Percentiles rank a stretch among this genome's conserved stretches.
These are phyloP conservation scores for Paecilomyces fulvus DNA, from an alignment of 2,329 filamentous ascomycete species.

Conservation along the genomic window DNA sequence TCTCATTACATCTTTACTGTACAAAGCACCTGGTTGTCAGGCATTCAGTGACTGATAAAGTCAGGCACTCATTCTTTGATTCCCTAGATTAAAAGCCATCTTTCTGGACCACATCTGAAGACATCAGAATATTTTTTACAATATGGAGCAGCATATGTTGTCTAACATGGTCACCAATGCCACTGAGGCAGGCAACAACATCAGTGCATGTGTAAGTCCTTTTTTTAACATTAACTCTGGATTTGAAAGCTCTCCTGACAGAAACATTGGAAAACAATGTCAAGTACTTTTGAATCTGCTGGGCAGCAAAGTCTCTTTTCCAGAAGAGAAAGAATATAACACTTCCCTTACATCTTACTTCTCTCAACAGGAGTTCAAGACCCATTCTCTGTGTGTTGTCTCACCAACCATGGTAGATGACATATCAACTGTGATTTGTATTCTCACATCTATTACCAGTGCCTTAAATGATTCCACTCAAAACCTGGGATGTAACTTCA, in stretches of 20 bases:
- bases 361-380: slow-evolving; percentile 5
- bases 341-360: slow-evolving; percentile 6
- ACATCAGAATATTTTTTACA: too few relatives aligned
- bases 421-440: slow-evolving; percentile 7
- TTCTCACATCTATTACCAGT: neutral
- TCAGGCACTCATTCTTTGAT: too few relatives aligned
- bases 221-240: neutral
- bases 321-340: neutral
- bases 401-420: slow-evolving; percentile 11
- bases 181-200: neutral
- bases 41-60: too few relatives aligned
- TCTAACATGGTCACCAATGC: too few relatives aligned
- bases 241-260: neutral
- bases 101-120: too few relatives aligned
- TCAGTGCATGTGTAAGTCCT: neutral
- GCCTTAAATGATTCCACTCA: neutral
- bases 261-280: neutral
- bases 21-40: too few relatives aligned
- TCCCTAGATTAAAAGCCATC: too few relatives aligned
- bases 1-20: too few relatives aligned
- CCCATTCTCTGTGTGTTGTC: slow-evolving; percentile 14
- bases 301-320: neutral
- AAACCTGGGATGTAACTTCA: slow-evolving; percentile 3
- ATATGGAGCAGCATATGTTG: too few relatives aligned
- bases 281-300: neutral